Evolutionary conservation across 2,329 filamentous ascomycete species (phyloP).

Genomic region (Phymatotrichopsis omnivora): DNA sequence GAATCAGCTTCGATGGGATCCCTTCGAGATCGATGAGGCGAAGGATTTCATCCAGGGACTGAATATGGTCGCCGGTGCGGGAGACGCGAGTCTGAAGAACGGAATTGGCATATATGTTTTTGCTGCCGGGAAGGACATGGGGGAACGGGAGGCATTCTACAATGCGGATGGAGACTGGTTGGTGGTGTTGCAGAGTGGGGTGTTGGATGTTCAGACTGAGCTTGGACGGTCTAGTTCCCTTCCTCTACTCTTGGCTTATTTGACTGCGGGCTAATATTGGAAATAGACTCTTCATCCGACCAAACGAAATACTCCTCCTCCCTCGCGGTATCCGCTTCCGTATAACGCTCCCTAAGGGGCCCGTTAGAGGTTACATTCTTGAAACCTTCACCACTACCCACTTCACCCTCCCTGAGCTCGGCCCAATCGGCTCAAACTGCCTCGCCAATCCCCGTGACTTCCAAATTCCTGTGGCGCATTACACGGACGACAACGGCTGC

Average conservation of each 20-base stretch:
- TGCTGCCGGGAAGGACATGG: conserved; percentile 69
- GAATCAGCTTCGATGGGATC: conserved; percentile 72
- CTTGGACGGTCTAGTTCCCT: conserved; percentile 45
- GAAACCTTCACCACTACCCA: conserved; percentile 61
- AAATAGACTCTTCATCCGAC: conserved; percentile 53
- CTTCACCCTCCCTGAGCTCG: conserved; percentile 60
- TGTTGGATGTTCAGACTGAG: conserved; percentile 67
- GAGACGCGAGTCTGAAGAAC: conserved; percentile 66
- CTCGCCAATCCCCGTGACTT: conserved; percentile 70
- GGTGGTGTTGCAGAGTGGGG: conserved; percentile 64
- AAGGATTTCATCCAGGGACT: conserved; percentile 50
- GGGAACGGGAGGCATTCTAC: conserved; percentile 64
- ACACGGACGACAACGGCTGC: conserved; percentile 11
- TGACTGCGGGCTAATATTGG: not conserved
- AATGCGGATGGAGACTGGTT: conserved; percentile 72
- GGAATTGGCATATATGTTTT: conserved; percentile 75
- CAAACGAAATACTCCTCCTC: conserved; percentile 67
- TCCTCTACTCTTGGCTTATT: not conserved
- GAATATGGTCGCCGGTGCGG: conserved; percentile 65
- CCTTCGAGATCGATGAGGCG: conserved; percentile 55
- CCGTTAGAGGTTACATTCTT: conserved; percentile 56
- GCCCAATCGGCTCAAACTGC: conserved; percentile 62
- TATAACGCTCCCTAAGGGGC: conserved; percentile 54
- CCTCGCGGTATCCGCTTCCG: conserved; percentile 65
- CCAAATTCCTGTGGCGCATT: conserved; percentile 24